Percentiles rank a stretch among this genome's conserved stretches.
Evolutionary conservation across 2,329 filamentous ascomycete genomes (phyloP).

Genomic region (Stagonosporopsis chrysanthemi): DNA sequence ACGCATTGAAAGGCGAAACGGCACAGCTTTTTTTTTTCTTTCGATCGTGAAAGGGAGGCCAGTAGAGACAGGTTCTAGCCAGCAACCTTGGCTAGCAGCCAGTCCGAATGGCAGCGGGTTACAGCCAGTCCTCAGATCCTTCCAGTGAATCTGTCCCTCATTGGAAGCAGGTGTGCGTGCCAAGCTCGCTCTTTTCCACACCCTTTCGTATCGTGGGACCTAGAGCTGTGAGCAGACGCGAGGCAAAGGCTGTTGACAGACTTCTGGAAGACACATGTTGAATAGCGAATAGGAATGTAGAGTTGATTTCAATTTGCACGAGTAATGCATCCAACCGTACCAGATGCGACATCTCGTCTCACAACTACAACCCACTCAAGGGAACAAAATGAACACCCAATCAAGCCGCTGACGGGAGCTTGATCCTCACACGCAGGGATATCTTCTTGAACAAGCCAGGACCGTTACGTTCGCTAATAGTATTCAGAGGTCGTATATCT

Average conservation of each 20-base stretch:
- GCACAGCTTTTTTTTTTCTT: no score
- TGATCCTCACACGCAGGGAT: constrained; percentile 37
- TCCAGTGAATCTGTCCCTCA: no score
- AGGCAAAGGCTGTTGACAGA: background rate
- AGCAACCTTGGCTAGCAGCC: no score
- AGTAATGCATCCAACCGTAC: constrained; percentile 7
- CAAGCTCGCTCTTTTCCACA: no score
- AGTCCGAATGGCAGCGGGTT: no score
- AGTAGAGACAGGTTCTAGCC: no score
- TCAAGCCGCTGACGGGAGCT: constrained; percentile 24
- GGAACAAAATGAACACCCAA: constrained; percentile 28
- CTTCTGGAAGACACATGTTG: background rate
- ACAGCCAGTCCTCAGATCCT: no score
- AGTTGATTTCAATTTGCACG: constrained; percentile 5
- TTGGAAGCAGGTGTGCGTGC: no score
- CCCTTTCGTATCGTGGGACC: background rate
- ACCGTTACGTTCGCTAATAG: constrained; percentile 28
- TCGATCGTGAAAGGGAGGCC: no score
- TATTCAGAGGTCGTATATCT: constrained; percentile 29
- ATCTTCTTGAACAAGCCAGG: constrained; percentile 33
- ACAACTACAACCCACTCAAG: constrained; percentile 26
- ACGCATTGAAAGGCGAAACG: no score
- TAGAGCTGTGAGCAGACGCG: background rate
- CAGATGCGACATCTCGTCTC: constrained; percentile 13
- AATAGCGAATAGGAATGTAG: constrained; percentile 4